Base-by-base conservation (phyloP, 345 rosid species). In the Citrus medica region DNA sequence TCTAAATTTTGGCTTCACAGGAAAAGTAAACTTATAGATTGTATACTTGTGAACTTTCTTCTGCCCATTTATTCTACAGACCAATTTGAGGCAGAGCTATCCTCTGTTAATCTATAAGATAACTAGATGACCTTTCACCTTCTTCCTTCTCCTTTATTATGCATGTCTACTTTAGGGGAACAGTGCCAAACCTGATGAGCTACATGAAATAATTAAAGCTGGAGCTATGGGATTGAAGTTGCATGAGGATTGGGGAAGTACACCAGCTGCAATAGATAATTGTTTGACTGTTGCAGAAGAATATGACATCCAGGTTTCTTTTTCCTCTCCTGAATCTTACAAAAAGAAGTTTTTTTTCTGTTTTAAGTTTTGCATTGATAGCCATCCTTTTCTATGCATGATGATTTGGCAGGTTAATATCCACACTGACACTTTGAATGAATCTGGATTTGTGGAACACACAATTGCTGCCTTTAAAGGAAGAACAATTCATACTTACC, bases 221-320 rank as follows among this genome's bases (percentile, higher is more conserved):
- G 98, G 99, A 78, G 99, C 99, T 82, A 96, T 96, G 98, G 99
- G 99, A 58, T 81, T 96, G 81, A 96, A 96, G 89, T 82, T 96
- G 82, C 99, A 96, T 79, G 99, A 96, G 84, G 98, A 96, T 84
- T 96, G 99, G 99, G 99, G 99, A 86, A 88, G 85, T 75, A 96
- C 98, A 32, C 98, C 98, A 70, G 98, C 98, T 81, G 94, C 95
- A 10, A 96, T 96, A 81, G 97, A 96, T 78, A 94, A 85, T 77
- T 94, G 97, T 85, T 91, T 96, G 91, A 25, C 88, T 74, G 91
- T 92, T 56, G 98, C 92, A 74, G 98, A 94, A 56, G 86, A 84
- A 82, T 77, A 88, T 83, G 98, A 94, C 80, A 61, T 96, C 42
- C 99, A 96, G 86, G 99, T 92, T 5, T 69, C 42, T 38, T 67